A percentile compares a stretch with the other conserved stretches of the same genome.
Conservation (phyloP, 2,329 filamentous ascomycete genomes). For the Clonostachys sp. region DNA sequence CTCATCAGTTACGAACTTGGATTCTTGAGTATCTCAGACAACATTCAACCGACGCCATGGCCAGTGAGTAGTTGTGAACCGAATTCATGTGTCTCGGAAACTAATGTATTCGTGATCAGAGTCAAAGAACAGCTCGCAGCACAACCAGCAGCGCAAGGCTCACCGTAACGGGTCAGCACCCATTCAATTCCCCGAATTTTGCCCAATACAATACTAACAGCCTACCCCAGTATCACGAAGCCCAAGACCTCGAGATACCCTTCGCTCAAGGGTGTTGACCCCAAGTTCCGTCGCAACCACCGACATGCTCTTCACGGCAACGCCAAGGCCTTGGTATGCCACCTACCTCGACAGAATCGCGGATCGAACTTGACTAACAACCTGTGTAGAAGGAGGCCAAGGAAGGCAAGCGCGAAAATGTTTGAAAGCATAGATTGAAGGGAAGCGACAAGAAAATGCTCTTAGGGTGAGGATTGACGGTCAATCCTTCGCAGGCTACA, state of each 20-base stretch:
- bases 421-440: slow-evolving; percentile 35
- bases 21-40: slow-evolving; percentile 4
- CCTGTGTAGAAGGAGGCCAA: slow-evolving; percentile 83
- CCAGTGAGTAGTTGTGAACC: slow-evolving; percentile 23
- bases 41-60: slow-evolving; percentile 29
- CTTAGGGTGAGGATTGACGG: too few relatives aligned
- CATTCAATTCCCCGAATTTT: neutral
- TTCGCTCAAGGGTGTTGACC: slow-evolving; percentile 96
- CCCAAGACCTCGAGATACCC: slow-evolving; percentile 99
- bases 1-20: neutral
- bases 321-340: slow-evolving; percentile 90
- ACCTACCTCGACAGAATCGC: slow-evolving; percentile 2
- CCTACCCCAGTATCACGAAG: slow-evolving; percentile 87
- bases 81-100: neutral
- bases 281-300: slow-evolving; percentile 99
- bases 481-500: too few relatives aligned
- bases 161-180: slow-evolving; percentile 90
- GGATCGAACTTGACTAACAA: slow-evolving; percentile 19
- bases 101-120: slow-evolving; percentile 47
- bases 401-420: slow-evolving; percentile 89
- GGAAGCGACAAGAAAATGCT: too few relatives aligned
- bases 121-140: slow-evolving; percentile 99
- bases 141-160: slow-evolving; percentile 98
- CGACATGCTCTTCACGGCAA: slow-evolving; percentile 99
- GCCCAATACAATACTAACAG: neutral